Percentiles rank a stretch among this genome's conserved stretches.
phyloP scores from a whole-genome alignment of 2,329 filamentous ascomycete genomes.

The Aspergillus hortae region DNA sequence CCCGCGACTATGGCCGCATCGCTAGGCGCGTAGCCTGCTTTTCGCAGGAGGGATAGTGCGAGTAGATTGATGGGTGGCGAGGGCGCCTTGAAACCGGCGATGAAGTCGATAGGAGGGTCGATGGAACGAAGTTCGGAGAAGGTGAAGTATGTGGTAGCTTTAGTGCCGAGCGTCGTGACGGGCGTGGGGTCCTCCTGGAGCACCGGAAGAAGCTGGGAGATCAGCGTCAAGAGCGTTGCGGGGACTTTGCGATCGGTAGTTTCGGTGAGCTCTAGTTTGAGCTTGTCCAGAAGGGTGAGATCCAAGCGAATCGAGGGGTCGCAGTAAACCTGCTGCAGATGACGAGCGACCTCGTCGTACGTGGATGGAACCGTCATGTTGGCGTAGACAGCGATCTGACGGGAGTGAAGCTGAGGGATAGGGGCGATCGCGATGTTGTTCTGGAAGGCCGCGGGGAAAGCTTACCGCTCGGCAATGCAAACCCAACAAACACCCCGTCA shows the following conservation, averaged over 20 bases:
- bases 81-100: constrained; percentile 51
- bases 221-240: constrained; percentile 40
- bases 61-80: constrained; percentile 55
- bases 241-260: constrained; percentile 34
- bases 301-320: constrained; percentile 47
- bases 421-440: background rate
- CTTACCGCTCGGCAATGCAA: constrained; percentile 18
- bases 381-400: background rate
- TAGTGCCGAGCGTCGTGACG: constrained; percentile 51
- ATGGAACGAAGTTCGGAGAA: constrained; percentile 49
- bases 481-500: constrained; percentile 25
- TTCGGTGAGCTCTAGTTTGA: constrained; percentile 43
- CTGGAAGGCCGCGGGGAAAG: constrained; percentile 22
- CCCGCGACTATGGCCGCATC: constrained; percentile 59
- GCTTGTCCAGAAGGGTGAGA: constrained; percentile 48
- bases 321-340: constrained; percentile 43
- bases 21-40: constrained; percentile 49
- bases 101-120: constrained; percentile 51
- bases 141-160: constrained; percentile 47
- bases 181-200: constrained; percentile 58
- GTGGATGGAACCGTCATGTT: constrained; percentile 34
- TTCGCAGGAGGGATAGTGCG: constrained; percentile 54
- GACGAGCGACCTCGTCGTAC: constrained; percentile 34
- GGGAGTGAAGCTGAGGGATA: background rate
- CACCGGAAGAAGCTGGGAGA: constrained; percentile 50